A percentile compares a stretch with the other conserved stretches of the same genome.
Conservation (phyloP, 2,329 filamentous ascomycete genomes). For the Dothidotthia symphoricarpi region DNA sequence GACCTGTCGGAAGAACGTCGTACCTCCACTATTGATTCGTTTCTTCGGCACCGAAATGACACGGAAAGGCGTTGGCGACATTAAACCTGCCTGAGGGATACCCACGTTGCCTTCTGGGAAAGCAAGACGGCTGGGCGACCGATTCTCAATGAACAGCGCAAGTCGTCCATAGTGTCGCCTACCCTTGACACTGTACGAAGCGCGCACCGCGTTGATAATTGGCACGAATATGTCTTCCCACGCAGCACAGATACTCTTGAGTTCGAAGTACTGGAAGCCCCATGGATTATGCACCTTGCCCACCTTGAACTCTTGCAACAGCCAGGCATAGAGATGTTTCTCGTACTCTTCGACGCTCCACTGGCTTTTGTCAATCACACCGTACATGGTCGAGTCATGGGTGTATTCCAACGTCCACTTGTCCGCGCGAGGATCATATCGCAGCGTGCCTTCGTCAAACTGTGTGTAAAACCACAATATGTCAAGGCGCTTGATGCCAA, state of each 20-base stretch:
- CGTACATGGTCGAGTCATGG: conserved; percentile 10
- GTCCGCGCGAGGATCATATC: conserved; percentile 28
- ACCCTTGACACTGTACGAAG: conserved; percentile 28
- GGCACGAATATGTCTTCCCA: conserved; percentile 34
- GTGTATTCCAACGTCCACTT: conserved; percentile 11
- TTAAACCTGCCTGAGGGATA: conserved; percentile 7
- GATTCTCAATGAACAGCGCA: conserved; percentile 32
- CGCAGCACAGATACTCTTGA: conserved; percentile 25
- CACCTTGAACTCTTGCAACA: conserved; percentile 34
- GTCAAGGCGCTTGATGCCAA: conserved; percentile 19
- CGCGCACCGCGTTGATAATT: conserved; percentile 30
- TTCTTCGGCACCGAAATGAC: conserved; percentile 16
- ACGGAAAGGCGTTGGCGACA: conserved; percentile 25
- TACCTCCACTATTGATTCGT: not conserved
- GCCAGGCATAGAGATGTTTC: conserved; percentile 35
- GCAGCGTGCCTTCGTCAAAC: conserved; percentile 27
- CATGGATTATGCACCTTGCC: conserved; percentile 30
- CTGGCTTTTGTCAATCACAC: conserved; percentile 25
- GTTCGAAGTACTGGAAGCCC: conserved; percentile 31
- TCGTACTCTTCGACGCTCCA: conserved; percentile 32
- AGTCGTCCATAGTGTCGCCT: conserved; percentile 33
- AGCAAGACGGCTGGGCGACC: conserved; percentile 28
- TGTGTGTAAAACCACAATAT: conserved; percentile 36
- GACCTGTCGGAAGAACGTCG: not conserved
- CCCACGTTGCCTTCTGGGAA: conserved; percentile 32